Base-by-base conservation (phyloP, 2,329 filamentous ascomycete species). In the Alternaria sp. region DNA sequence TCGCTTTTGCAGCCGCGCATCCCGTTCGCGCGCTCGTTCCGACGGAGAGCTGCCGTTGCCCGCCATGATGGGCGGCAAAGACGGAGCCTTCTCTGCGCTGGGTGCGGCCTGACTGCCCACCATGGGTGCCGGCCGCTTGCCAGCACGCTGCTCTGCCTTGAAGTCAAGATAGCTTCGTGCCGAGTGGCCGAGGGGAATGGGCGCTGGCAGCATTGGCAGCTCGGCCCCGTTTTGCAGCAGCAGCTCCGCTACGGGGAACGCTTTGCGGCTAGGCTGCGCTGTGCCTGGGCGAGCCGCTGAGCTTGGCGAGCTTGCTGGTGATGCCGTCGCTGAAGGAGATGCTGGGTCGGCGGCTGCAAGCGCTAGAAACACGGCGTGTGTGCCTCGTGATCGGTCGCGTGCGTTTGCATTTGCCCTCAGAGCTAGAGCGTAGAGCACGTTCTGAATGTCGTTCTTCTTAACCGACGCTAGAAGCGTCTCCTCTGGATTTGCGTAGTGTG, bases 371-470 rank as follows among this genome's bases (percentile, higher is more conserved):
- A 98, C 88, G 1, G 92, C 90, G 77, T 96, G 95, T 0, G 95
- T 97, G 45, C 91, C 92, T 57, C 96, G 88, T 43, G 93, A 96
- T 67, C 90, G 92, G 78, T 99, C 96, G 49, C 77, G 74, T 7
- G 76, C 69, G 74, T 99, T 99, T 13, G 94, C 92, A 74, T 94
- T 97, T 13, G 93, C 96, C 65, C 88, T 88, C 30, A 97, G 85
- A 2, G 96, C 93, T 50, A 99, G 85, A 4, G 92, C 95, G 74
- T 97, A 96, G 25, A 99, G 87, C 23, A 97, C 93, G 67, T 93
- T 92, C 75, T 96, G 92, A 59, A 99, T 93, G 76, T 99, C 94
- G 79, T 97, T 97, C 81, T 90, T 93, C 85, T 98, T 99, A 78
- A 98, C 94, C 10, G 92, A 94, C 6, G 94, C 93, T 43, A 99